A percentile compares a stretch with the other conserved stretches of the same genome.
Evolutionary conservation across 2,329 filamentous ascomycete genomes (phyloP).

Genomic region (Fusarium hostae): DNA sequence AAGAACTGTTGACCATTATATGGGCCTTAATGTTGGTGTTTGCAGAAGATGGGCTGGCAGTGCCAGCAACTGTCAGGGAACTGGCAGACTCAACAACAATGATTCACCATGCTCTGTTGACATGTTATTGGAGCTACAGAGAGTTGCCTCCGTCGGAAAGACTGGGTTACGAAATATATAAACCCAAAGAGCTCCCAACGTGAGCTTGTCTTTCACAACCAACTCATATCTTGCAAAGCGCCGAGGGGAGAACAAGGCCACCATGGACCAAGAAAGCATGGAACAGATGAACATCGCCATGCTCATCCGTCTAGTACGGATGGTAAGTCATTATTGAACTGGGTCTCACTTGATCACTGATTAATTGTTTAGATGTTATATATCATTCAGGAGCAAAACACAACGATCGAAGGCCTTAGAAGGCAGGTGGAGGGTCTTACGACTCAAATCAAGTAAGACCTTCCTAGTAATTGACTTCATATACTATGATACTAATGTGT

Average conservation of each 20-base stretch:
- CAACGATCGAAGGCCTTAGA: neutral
- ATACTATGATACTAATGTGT: neutral
- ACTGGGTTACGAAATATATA: neutral
- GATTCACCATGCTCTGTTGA: neutral
- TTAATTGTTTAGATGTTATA: neutral
- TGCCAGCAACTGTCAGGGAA: neutral
- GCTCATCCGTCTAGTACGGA: neutral
- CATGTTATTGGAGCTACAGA: neutral
- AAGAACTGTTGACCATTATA: neutral
- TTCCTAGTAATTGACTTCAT: neutral
- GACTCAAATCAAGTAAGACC: neutral
- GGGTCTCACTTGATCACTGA: fast-evolving
- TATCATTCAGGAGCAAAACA: neutral
- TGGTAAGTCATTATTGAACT: neutral
- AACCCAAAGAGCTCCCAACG: neutral
- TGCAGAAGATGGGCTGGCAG: neutral
- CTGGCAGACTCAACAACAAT: neutral
- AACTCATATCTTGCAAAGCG: neutral
- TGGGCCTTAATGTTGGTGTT: neutral
- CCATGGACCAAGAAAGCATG: neutral
- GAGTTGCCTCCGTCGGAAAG: fast-evolving
- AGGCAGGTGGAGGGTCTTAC: too few species aligned
- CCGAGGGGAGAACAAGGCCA: neutral
- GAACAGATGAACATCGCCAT: neutral
- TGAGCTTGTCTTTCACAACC: neutral